phyloP scores from a whole-genome alignment of 257 asterid genomes.

The Scutellaria minor region DNA sequence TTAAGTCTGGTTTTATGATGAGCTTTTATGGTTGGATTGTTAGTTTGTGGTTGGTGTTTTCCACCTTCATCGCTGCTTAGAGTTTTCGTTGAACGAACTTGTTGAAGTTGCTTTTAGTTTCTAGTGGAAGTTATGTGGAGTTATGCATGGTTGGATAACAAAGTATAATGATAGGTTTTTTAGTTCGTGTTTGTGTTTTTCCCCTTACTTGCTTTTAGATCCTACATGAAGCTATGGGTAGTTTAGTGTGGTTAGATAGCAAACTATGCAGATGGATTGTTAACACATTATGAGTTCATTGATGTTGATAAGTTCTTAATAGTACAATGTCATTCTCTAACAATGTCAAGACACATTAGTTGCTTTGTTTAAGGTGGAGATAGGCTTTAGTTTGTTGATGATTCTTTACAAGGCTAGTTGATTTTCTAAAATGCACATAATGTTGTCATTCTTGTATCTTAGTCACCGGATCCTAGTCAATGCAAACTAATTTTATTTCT shows the following conservation, averaged over 20 bases:
- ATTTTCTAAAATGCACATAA: neutral
- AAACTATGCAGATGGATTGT: neutral
- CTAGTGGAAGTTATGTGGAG: neutral
- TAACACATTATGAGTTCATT: neutral
- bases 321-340: neutral
- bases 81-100: neutral
- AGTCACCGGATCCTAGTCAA: neutral
- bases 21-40: neutral
- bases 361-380: constrained; percentile 11
- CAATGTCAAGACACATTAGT: neutral
- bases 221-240: neutral
- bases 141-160: neutral
- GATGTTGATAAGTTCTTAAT: neutral
- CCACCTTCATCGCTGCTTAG: neutral
- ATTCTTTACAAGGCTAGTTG: neutral
- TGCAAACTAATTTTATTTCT: neutral
- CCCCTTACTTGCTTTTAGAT: neutral
- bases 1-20: neutral
- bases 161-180: neutral
- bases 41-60: neutral
- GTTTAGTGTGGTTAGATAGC: constrained; percentile 13
- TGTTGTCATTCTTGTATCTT: neutral
- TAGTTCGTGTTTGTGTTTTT: neutral
- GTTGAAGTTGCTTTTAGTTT: neutral
- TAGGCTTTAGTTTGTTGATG: constrained; percentile 12